Percentiles rank a stretch among this genome's conserved stretches.
Evolutionary conservation across 257 asterid species (phyloP).

Genomic region (Primulina eburnea): DNA sequence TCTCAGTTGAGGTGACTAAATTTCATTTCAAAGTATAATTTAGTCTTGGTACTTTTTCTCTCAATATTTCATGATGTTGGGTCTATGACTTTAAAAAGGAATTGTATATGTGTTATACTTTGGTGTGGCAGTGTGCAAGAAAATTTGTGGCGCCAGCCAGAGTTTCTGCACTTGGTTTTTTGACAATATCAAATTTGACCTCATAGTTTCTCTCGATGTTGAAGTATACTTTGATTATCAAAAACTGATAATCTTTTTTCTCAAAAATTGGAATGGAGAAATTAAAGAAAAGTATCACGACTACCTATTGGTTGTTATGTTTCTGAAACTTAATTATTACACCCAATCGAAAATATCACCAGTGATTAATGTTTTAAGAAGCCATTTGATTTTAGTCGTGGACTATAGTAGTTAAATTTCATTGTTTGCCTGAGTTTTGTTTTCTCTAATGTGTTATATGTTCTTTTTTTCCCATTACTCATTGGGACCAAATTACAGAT

Average conservation of each 20-base stretch:
- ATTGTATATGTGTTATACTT: too few species aligned
- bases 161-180: too few species aligned
- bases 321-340: constrained; percentile 1
- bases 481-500: constrained; percentile 35
- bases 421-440: constrained; percentile 1
- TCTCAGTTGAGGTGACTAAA: too few species aligned
- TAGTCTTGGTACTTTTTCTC: too few species aligned
- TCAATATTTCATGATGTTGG: too few species aligned
- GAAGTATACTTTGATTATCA: neutral
- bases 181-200: neutral
- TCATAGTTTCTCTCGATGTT: neutral
- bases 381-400: constrained; percentile 2
- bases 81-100: too few species aligned
- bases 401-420: neutral
- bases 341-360: neutral
- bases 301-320: neutral
- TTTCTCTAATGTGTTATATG: neutral
- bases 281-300: neutral
- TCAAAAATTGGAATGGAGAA: constrained; percentile 2
- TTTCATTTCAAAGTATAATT: too few species aligned
- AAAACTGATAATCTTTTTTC: neutral
- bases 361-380: neutral
- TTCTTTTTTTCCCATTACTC: too few species aligned
- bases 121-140: too few species aligned
- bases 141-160: too few species aligned